phyloP scores from a whole-genome alignment of 2,329 filamentous ascomycete genomes.

The Penicillium sp. region DNA sequence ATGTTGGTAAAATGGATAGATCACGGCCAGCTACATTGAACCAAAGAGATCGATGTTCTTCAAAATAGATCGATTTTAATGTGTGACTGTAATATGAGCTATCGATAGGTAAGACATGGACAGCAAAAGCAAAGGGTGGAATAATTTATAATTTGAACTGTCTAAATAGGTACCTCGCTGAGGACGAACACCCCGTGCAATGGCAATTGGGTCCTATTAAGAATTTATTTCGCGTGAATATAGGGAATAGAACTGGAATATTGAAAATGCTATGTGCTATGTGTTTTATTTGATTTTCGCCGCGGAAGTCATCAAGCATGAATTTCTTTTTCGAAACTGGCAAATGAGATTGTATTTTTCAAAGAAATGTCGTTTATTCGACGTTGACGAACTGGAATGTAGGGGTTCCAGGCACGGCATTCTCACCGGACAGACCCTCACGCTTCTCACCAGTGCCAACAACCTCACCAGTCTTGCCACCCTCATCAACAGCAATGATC shows the following conservation, averaged over 20 bases:
- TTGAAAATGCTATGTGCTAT: constrained; percentile 14
- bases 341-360: constrained; percentile 6
- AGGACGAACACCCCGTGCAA: too few species aligned
- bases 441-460: constrained; percentile 53
- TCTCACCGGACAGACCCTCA: constrained; percentile 63
- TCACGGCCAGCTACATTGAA: neutral
- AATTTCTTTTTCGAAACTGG: constrained; percentile 12
- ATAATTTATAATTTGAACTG: too few species aligned
- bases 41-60: neutral
- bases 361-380: constrained; percentile 28
- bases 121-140: too few species aligned
- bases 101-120: too few species aligned
- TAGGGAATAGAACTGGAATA: constrained; percentile 1
- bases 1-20: neutral
- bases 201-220: too few species aligned
- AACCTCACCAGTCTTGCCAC: constrained; percentile 49
- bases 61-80: too few species aligned
- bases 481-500: constrained; percentile 66
- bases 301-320: constrained; percentile 26
- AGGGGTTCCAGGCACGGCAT: constrained; percentile 76
- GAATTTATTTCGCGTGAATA: too few species aligned
- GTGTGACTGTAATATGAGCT: too few species aligned
- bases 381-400: constrained; percentile 85
- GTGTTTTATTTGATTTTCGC: constrained; percentile 20
- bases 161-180: too few species aligned